phyloP scores from a whole-genome alignment of 139 green algal species.

The Deuterostichococcus epilithicus region DNA sequence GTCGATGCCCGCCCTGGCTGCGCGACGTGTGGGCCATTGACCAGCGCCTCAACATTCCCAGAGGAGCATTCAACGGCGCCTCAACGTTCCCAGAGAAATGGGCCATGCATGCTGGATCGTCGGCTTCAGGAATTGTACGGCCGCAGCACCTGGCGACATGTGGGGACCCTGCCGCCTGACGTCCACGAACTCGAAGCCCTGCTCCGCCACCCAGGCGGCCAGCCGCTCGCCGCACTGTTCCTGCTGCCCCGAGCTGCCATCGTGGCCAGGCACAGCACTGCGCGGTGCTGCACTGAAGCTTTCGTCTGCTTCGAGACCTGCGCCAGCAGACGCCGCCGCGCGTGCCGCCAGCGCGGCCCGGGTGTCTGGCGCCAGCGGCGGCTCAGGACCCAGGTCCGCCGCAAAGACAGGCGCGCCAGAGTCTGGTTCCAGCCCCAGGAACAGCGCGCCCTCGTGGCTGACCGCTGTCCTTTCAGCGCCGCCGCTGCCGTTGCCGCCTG shows the following conservation, averaged over 20 bases:
- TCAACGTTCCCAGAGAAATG: no score
- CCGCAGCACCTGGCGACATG: conserved; percentile 14
- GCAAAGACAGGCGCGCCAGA: conserved; percentile 29
- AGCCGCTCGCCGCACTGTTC: background rate
- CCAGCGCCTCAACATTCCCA: no score
- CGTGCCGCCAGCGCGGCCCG: no score
- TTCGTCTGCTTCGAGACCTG: background rate
- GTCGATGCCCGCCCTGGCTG: no score
- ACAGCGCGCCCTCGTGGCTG: conserved; percentile 7
- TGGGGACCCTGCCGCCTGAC: conserved; percentile 38
- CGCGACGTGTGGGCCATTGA: no score
- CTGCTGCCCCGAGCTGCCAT: background rate
- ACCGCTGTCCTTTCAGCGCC: background rate
- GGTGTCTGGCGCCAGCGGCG: no score
- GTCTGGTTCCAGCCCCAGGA: conserved; percentile 10
- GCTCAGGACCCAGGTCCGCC: background rate
- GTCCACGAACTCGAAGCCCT: conserved; percentile 15
- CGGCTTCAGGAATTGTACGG: no score
- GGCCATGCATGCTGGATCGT: no score
- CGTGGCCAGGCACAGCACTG: background rate
- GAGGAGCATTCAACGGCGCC: no score
- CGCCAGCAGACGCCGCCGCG: background rate
- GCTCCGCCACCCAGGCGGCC: background rate
- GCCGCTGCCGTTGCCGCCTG: background rate
- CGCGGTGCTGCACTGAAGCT: background rate